phyloP scores from a whole-genome alignment of 768 basidiomycete species.

The Leucocoprinus birnbaumii region DNA sequence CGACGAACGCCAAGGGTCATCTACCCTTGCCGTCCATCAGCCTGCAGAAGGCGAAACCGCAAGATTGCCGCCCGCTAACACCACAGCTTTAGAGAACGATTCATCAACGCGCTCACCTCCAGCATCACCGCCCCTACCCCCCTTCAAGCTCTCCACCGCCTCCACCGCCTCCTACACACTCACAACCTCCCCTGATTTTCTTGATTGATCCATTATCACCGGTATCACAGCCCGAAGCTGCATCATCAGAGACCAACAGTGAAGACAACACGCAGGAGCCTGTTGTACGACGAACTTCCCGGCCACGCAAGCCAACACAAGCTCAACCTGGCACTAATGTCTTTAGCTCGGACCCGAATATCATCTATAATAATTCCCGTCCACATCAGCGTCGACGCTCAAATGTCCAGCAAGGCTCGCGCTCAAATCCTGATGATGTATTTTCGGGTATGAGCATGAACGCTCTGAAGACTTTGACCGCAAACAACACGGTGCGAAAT shows the following conservation, averaged over 20 bases:
- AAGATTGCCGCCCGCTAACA: background rate
- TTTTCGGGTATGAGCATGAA: constrained; percentile 69
- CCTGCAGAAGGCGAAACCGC: background rate
- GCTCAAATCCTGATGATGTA: constrained; percentile 30
- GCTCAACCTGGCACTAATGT: background rate
- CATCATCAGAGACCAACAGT: background rate
- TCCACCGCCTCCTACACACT: too few relatives aligned
- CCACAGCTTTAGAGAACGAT: background rate
- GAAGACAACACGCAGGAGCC: constrained; percentile 9
- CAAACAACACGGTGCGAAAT: constrained; percentile 69
- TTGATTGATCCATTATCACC: constrained; percentile 11
- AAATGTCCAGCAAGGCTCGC: constrained; percentile 24
- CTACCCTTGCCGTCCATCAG: too few relatives aligned
- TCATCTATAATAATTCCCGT: constrained; percentile 17
- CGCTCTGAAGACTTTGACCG: constrained; percentile 68
- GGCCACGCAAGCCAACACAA: constrained; percentile 12
- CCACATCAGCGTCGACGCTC: constrained; percentile 39
- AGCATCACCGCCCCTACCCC: background rate
- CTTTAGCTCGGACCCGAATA: background rate
- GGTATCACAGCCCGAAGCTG: constrained; percentile 5
- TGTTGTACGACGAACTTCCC: constrained; percentile 14
- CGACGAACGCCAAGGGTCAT: too few relatives aligned
- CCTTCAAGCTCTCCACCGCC: background rate
- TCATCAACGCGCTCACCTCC: background rate
- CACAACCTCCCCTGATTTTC: constrained; percentile 9